These are phyloP conservation scores for Pseudomonodictys pantanalensis DNA, from an alignment of 495 filamentous ascomycete genomes.

Conservation along the genomic window DNA sequence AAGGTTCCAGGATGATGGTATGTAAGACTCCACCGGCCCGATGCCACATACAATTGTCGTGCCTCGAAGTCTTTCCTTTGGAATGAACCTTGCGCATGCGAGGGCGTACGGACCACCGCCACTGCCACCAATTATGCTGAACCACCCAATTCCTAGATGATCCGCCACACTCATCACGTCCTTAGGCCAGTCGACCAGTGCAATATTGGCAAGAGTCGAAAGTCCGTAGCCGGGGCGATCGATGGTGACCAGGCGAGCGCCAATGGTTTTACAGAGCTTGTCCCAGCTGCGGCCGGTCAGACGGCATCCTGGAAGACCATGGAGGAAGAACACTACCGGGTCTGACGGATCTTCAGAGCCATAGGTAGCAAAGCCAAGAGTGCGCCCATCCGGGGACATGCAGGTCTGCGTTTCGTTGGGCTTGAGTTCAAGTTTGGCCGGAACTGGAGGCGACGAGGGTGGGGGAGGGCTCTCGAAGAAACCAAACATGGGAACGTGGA, in stretches of 20 bases:
- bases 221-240: conserved; percentile 27
- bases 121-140: conserved; percentile 26
- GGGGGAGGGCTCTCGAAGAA: conserved; percentile 11
- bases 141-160: conserved; percentile 19
- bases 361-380: conserved; percentile 27
- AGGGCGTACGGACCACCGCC: conserved; percentile 26
- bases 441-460: conserved; percentile 23
- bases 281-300: conserved; percentile 24
- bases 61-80: conserved; percentile 21
- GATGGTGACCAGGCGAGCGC: conserved; percentile 25
- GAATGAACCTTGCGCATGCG: conserved; percentile 27
- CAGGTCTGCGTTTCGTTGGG: conserved; percentile 19
- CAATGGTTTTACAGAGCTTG: conserved; percentile 22
- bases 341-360: conserved; percentile 18
- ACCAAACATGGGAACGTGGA: conserved; percentile 13
- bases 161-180: conserved; percentile 23
- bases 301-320: conserved; percentile 22
- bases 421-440: conserved; percentile 13
- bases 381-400: conserved; percentile 16
- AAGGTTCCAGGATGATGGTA: conserved; percentile 16
- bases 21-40: conserved; percentile 20
- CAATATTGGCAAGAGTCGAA: conserved; percentile 20
- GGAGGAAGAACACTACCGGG: conserved; percentile 27
- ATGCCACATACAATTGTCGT: conserved; percentile 26
- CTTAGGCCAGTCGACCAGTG: conserved; percentile 24